Evolutionary conservation across 495 filamentous ascomycete species (phyloP).

Genomic region (Penicillium salamii): DNA sequence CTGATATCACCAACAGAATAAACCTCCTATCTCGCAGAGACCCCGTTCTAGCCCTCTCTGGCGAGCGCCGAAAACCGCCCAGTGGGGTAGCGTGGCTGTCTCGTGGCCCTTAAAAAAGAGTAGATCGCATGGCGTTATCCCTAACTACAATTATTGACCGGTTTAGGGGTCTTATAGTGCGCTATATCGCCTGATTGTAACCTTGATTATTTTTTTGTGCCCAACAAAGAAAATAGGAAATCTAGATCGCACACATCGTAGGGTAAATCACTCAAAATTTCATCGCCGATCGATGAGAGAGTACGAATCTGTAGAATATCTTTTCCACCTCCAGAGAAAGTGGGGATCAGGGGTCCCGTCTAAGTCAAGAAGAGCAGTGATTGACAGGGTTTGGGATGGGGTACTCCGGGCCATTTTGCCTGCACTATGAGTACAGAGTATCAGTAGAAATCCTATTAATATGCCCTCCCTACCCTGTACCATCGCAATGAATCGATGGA

Average conservation of each 20-base stretch:
- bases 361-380: conserved; percentile 11
- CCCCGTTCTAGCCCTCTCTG: conserved; percentile 7
- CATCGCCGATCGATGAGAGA: conserved; percentile 1
- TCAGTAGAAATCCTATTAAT: no score
- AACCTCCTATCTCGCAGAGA: conserved; percentile 4
- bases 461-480: no score
- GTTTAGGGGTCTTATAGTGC: background rate
- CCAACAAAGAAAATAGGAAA: conserved; percentile 2
- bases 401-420: background rate
- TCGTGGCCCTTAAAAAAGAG: background rate
- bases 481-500: no score
- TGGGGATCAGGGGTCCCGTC: background rate
- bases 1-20: no score
- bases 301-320: conserved; percentile 2
- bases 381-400: conserved; percentile 14
- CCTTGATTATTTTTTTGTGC: background rate
- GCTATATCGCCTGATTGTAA: background rate
- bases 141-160: background rate
- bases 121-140: conserved; percentile 1
- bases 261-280: background rate
- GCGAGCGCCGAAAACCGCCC: conserved; percentile 8
- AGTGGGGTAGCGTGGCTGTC: conserved; percentile 9
- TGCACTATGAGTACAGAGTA: no score
- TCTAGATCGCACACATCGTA: no score
- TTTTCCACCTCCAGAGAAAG: conserved; percentile 1